Base-by-base conservation (phyloP, 2,329 filamentous ascomycete genomes). In the Pyrenochaeta sp. region DNA sequence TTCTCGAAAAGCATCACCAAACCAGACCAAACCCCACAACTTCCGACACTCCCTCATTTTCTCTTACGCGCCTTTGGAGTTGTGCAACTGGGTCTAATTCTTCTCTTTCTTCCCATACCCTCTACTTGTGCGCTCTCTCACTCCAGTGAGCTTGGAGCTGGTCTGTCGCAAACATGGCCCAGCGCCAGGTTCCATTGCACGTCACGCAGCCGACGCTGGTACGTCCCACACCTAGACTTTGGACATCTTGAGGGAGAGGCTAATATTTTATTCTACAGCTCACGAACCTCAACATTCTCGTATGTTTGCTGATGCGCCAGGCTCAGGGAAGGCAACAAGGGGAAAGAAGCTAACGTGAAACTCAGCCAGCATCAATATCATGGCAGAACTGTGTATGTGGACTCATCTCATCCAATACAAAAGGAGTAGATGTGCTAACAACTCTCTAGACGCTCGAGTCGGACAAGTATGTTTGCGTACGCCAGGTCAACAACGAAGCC, bases 381-480 rank as follows among this genome's bases (percentile, higher is more conserved):
- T 95, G 94, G 83, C 92, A 93, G 79, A 90, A 89, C 77, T 93
- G 90, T 82, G 89, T 93, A 84, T 80, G 87, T 83, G 49, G 36
- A 29, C 31, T 23, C 10, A 4, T 18, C 45, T 30, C 39, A 37
- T 33, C 4, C 37, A 17, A 21, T 51, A 11, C 20, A 17, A 9
- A 14, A 29, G 51, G 42, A 27, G 47, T 67, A 54, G 14, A 48
- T 45, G 32, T 48, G 49, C 69, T 68, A 58, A 69, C 60, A 45
- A 47, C 44, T 30, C 3, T 32, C 30, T 23, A 97, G 93, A 99
- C 95, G 78, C 86, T 99, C 81, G 95, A 99, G 85, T 99, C 95
- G 75, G 95, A 99, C 79, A 86, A 90, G 75, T 99, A 89, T 79
- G 91, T 99, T 71, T 99, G 95, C 79, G 90, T 99, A 74, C 90